Evolutionary conservation across 345 rosid species (phyloP), one percentile per base, ranked within the genome.

Genomic region (Dovyalis caffra): DNA sequence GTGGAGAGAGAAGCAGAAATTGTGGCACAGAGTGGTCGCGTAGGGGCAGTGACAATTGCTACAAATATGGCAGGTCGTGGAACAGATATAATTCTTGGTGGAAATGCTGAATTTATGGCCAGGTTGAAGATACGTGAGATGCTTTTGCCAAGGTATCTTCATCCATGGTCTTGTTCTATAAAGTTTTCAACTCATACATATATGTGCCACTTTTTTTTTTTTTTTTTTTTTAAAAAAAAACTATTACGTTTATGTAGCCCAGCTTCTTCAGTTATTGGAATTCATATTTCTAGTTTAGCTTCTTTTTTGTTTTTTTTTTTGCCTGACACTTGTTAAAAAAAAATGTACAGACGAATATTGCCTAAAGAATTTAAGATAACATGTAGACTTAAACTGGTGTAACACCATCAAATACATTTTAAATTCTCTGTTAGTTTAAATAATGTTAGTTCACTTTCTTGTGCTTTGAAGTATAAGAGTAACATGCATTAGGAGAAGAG

Each of bases 1-100:
- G 99, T 95, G 79, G 99, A 95, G 86, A 90, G 99, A 84, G 99
- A 95, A 89, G 99, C 99, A 47, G 99, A 95, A 86, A 95, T 95
- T 78, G 99, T 95, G 74, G 97, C 97, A 64, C 99, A 95, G 83
- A 95, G 99, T 74, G 99, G 99, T 70, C 99, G 99, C 82, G 86
- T 88, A 66, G 97, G 95, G 72, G 97, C 97, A 18, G 99, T 95
- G 66, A 95, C 99, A 72, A 95, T 95, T 79, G 99, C 99, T 71
- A 95, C 99, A 73, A 92, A 95, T 79, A 95, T 92, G 99, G 99
- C 97, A 33, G 99, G 99, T 77, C 95, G 97, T 80, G 99, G 99
- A 82, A 95, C 99, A 73, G 99, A 95, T 80, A 95, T 92, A 62
- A 95, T 95, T 68, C 97, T 95, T 40, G 99, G 97, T 80, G 99